A percentile compares a stretch with the other conserved stretches of the same genome.
Conservation (phyloP, 2,329 filamentous ascomycete genomes). For the Fusarium nisikadoi region DNA sequence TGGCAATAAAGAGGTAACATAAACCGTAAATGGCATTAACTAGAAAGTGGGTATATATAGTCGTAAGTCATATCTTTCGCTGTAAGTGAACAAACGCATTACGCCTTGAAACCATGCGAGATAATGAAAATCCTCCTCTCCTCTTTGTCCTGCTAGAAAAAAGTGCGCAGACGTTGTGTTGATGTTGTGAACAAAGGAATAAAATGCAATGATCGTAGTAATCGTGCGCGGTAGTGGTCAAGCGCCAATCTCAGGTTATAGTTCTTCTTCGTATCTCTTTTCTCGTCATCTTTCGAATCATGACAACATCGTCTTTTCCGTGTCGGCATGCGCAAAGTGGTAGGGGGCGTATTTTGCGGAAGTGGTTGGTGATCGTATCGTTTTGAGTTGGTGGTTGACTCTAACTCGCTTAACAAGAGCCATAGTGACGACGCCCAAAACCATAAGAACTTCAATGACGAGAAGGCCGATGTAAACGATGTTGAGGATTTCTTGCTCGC, state of each 20-base stretch:
- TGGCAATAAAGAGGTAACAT: not conserved
- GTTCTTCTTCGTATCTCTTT: not conserved
- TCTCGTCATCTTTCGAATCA: not conserved
- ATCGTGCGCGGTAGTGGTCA: constrained; percentile 1
- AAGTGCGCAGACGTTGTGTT: not conserved
- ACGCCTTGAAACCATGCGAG: constrained; percentile 19
- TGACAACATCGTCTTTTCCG: constrained; percentile 27
- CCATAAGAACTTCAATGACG: constrained; percentile 57
- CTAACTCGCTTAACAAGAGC: constrained; percentile 46
- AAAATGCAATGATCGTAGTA: constrained; percentile 18
- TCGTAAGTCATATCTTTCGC: constrained; percentile 35
- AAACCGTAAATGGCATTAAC: constrained; percentile 24
- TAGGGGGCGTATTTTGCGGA: constrained; percentile 14
- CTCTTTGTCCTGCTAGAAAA: not conserved
- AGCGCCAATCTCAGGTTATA: not conserved
- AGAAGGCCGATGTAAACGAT: constrained; percentile 60
- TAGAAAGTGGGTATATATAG: constrained; percentile 37
- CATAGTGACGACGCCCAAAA: constrained; percentile 52
- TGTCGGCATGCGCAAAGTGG: constrained; percentile 10
- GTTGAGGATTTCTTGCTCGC: constrained; percentile 54
- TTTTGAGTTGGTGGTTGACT: constrained; percentile 26
- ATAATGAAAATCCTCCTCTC: constrained; percentile 14
- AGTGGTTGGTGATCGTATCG: constrained; percentile 12
- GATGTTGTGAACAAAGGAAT: constrained; percentile 33
- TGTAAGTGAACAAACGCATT: constrained; percentile 30